Conservation (phyloP, 2,329 filamentous ascomycete species). For the Diplodia mutila region DNA sequence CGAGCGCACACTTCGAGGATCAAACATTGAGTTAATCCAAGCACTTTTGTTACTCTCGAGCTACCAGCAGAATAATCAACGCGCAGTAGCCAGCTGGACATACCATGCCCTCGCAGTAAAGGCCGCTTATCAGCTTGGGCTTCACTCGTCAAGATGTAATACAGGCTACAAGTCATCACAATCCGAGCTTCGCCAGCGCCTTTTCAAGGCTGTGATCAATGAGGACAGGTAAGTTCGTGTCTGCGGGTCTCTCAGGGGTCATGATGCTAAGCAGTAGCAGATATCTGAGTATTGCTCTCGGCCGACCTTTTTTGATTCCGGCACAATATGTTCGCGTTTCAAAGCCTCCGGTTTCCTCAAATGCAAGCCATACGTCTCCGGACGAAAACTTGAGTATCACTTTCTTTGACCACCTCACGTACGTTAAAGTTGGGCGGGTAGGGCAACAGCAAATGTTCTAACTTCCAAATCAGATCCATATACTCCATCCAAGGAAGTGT, state of each 20-base stretch:
- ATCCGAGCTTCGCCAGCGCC: neutral
- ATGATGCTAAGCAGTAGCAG: neutral
- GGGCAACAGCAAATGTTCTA: no score
- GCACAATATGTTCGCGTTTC: neutral
- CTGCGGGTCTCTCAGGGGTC: neutral
- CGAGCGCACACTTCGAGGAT: constrained; percentile 32
- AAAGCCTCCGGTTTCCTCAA: neutral
- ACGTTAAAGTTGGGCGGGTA: neutral
- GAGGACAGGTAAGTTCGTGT: neutral
- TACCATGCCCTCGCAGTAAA: constrained; percentile 40
- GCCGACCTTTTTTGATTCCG: neutral
- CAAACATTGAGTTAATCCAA: constrained; percentile 35
- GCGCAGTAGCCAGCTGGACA: constrained; percentile 40
- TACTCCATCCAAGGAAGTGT: neutral
- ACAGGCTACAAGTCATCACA: neutral
- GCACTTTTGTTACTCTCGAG: constrained; percentile 38
- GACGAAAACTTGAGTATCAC: neutral
- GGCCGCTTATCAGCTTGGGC: constrained; percentile 40
- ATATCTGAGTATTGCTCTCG: neutral
- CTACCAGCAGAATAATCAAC: constrained; percentile 43
- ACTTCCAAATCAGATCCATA: no score
- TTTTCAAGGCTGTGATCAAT: neutral
- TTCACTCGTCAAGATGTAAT: constrained; percentile 34
- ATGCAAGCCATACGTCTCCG: neutral
- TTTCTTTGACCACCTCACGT: neutral